Evolutionary conservation across 2,329 filamentous ascomycete genomes (phyloP).

Genomic region (Bipolaris sorokiniana): DNA sequence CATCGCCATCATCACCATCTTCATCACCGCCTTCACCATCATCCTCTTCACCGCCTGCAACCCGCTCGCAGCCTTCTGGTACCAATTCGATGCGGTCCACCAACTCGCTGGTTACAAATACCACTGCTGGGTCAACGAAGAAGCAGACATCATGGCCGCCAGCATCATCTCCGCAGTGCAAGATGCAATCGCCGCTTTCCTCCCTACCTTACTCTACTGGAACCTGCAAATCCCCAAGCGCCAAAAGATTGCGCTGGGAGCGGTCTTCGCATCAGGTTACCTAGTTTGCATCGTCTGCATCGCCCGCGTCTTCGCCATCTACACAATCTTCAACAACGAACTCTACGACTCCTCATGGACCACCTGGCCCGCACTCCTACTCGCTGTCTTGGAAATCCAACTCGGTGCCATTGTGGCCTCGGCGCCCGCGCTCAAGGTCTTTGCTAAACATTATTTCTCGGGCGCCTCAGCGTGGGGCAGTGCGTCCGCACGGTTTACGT

Average conservation of each 20-base stretch:
- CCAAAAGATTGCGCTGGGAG: slow-evolving; percentile 24
- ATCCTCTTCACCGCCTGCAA: slow-evolving; percentile 16
- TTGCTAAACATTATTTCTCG: slow-evolving; percentile 17
- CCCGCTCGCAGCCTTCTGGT: slow-evolving; percentile 27
- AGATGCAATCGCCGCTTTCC: slow-evolving; percentile 22
- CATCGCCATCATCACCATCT: slow-evolving; percentile 20
- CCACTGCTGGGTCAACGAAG: slow-evolving; percentile 26
- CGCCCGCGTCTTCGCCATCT: slow-evolving; percentile 16
- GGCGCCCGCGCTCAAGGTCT: slow-evolving; percentile 26
- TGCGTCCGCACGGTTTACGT: not conserved
- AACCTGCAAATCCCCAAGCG: slow-evolving; percentile 25
- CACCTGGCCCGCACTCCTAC: slow-evolving; percentile 18
- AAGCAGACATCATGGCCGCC: slow-evolving; percentile 19
- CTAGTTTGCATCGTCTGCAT: slow-evolving; percentile 16
- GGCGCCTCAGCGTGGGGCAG: not conserved
- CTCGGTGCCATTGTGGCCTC: slow-evolving; percentile 27
- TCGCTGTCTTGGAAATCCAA: slow-evolving; percentile 23
- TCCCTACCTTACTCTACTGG: slow-evolving; percentile 31
- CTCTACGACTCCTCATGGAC: slow-evolving; percentile 27
- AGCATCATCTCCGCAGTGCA: slow-evolving; percentile 24
- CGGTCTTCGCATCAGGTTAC: slow-evolving; percentile 27
- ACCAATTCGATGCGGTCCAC: slow-evolving; percentile 18
- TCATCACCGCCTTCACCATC: slow-evolving; percentile 22
- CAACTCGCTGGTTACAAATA: slow-evolving; percentile 11
- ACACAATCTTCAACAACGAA: slow-evolving; percentile 19